A percentile compares a stretch with the other conserved stretches of the same genome.
Conservation (phyloP, 2,329 filamentous ascomycete species). For the Botryotinia globosa region DNA sequence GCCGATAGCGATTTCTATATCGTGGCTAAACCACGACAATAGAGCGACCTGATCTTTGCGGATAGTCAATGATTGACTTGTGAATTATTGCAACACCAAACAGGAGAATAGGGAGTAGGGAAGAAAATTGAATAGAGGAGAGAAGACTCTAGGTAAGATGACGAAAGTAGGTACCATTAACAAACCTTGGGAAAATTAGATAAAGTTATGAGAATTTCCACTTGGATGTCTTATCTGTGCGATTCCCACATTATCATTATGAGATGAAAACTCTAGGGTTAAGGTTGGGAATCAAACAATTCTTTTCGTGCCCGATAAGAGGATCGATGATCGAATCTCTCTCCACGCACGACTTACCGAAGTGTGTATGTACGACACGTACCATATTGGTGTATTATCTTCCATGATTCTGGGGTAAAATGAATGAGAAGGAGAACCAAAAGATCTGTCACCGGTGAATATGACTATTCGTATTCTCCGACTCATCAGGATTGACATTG, state of each 20-base stretch:
- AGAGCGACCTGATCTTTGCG: slow-evolving; percentile 3
- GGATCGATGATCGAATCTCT: neutral
- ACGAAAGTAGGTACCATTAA: neutral
- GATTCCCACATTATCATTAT: slow-evolving; percentile 10
- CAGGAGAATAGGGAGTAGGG: neutral
- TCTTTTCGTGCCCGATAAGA: slow-evolving; percentile 15
- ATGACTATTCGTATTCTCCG: neutral
- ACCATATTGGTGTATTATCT: neutral
- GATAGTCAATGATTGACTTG: slow-evolving; percentile 6
- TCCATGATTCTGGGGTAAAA: neutral
- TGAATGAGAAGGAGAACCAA: neutral
- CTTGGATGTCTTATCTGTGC: slow-evolving; percentile 9
- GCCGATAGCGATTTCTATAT: slow-evolving; percentile 8
- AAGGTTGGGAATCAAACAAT: neutral
- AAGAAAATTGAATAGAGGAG: neutral
- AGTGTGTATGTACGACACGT: neutral
- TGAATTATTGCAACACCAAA: neutral
- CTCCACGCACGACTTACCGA: neutral
- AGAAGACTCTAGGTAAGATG: neutral
- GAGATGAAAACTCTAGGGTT: slow-evolving; percentile 11
- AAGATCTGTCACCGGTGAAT: neutral
- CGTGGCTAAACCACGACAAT: slow-evolving; percentile 16
- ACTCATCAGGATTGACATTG: neutral
- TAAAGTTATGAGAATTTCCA: slow-evolving; percentile 13
- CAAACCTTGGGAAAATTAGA: neutral